Evolutionary conservation across 257 asterid species (phyloP).

Genomic region (Oldenlandia corymbosa): DNA sequence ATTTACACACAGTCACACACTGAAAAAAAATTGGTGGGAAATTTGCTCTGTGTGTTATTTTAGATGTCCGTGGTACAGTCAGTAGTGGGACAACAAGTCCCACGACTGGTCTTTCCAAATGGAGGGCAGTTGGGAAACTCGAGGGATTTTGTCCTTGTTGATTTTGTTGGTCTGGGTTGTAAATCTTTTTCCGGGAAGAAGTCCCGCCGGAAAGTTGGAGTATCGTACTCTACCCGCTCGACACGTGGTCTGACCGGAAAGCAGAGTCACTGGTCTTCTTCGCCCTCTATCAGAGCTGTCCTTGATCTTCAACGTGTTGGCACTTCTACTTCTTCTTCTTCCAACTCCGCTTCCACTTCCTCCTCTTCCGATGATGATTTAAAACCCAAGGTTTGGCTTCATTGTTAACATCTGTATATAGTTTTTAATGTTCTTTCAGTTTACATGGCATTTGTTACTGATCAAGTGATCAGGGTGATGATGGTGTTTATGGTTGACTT

Average conservation of each 20-base stretch:
- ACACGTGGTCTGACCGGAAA: constrained; percentile 16
- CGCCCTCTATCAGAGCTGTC: constrained; percentile 26
- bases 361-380: constrained; percentile 14
- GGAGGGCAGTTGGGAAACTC: constrained; percentile 25
- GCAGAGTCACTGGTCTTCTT: constrained; percentile 21
- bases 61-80: constrained; percentile 29
- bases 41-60: no score
- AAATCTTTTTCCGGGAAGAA: constrained; percentile 20
- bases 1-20: neutral
- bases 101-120: constrained; percentile 29
- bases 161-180: constrained; percentile 31
- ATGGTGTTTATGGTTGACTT: neutral
- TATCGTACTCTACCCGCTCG: constrained; percentile 15
- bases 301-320: constrained; percentile 29
- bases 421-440: neutral
- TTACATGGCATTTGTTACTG: neutral
- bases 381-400: constrained; percentile 21
- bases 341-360: constrained; percentile 9
- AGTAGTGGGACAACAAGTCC: constrained; percentile 30
- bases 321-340: constrained; percentile 11
- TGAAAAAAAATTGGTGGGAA: no score
- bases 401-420: neutral
- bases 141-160: constrained; percentile 25
- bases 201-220: constrained; percentile 32
- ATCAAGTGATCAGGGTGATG: neutral